phyloP scores from a whole-genome alignment of 2,329 filamentous ascomycete species.

The Paramyrothecium roridum region DNA sequence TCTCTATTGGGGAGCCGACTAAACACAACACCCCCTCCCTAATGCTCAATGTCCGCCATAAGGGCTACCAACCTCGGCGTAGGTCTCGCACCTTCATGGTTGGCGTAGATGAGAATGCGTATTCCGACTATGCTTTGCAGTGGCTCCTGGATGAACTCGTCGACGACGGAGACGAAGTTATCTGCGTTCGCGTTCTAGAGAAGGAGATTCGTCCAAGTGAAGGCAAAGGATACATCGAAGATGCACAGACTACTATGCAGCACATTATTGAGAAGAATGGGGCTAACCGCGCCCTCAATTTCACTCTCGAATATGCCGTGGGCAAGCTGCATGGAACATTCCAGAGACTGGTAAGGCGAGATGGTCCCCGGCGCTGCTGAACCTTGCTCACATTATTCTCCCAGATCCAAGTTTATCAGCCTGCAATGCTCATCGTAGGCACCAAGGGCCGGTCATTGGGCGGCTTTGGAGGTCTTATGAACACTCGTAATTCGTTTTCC shows the following conservation, averaged over 20 bases:
- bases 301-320: slow-evolving; percentile 83
- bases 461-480: slow-evolving; percentile 81
- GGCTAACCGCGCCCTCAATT: slow-evolving; percentile 76
- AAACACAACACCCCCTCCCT: slow-evolving; percentile 64
- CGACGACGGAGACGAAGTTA: slow-evolving; percentile 89
- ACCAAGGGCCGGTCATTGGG: slow-evolving; percentile 82
- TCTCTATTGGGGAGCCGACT: slow-evolving; percentile 54
- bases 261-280: slow-evolving; percentile 75
- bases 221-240: slow-evolving; percentile 65
- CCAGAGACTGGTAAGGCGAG: slow-evolving; percentile 70
- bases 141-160: slow-evolving; percentile 91
- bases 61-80: slow-evolving; percentile 77
- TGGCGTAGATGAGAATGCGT: slow-evolving; percentile 85
- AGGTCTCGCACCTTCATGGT: slow-evolving; percentile 87
- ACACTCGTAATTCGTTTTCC: slow-evolving; percentile 75
- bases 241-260: slow-evolving; percentile 72
- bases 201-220: slow-evolving; percentile 71
- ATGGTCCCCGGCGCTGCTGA: not conserved
- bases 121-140: slow-evolving; percentile 87
- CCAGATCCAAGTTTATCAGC: slow-evolving; percentile 88
- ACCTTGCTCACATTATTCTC: slow-evolving; percentile 7
- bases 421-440: slow-evolving; percentile 86
- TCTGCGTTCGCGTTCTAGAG: slow-evolving; percentile 85
- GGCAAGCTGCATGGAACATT: slow-evolving; percentile 90
- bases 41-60: slow-evolving; percentile 81